Evolutionary conservation across 2,329 filamentous ascomycete genomes (phyloP).

Genomic region (Drechslerella stenobrocha): DNA sequence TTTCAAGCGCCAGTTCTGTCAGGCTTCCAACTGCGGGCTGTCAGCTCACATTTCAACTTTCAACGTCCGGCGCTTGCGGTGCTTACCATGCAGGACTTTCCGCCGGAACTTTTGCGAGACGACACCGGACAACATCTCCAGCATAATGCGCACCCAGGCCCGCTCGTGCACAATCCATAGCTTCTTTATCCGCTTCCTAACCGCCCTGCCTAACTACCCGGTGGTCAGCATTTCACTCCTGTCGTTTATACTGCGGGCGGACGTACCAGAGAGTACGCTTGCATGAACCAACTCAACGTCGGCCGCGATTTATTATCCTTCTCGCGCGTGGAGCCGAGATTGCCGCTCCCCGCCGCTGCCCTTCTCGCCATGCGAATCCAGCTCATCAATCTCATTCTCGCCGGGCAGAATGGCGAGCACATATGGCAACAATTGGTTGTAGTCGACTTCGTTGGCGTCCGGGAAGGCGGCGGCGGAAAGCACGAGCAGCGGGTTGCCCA

Average conservation of each 20-base stretch:
- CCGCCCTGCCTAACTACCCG: slow-evolving; percentile 58
- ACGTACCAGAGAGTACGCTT: slow-evolving; percentile 61
- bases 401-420: slow-evolving; percentile 62
- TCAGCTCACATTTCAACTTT: slow-evolving; percentile 4
- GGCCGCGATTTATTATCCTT: slow-evolving; percentile 57
- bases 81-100: slow-evolving; percentile 62
- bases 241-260: not conserved
- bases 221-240: slow-evolving; percentile 4
- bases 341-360: slow-evolving; percentile 57
- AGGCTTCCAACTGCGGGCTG: slow-evolving; percentile 58
- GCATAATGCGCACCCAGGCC: slow-evolving; percentile 62
- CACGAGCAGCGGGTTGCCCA: slow-evolving; percentile 61
- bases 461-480: slow-evolving; percentile 64
- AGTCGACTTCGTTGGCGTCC: slow-evolving; percentile 61
- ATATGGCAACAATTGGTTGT: slow-evolving; percentile 62
- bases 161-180: slow-evolving; percentile 65
- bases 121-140: slow-evolving; percentile 63
- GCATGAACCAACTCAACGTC: slow-evolving; percentile 63
- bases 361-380: slow-evolving; percentile 43
- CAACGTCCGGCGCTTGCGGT: not conserved
- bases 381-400: slow-evolving; percentile 60
- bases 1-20: slow-evolving; percentile 59
- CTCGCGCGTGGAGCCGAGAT: slow-evolving; percentile 13
- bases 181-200: slow-evolving; percentile 62
- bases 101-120: slow-evolving; percentile 63